phyloP scores from a whole-genome alignment of 306 rosid species.

The Pueraria montana region DNA sequence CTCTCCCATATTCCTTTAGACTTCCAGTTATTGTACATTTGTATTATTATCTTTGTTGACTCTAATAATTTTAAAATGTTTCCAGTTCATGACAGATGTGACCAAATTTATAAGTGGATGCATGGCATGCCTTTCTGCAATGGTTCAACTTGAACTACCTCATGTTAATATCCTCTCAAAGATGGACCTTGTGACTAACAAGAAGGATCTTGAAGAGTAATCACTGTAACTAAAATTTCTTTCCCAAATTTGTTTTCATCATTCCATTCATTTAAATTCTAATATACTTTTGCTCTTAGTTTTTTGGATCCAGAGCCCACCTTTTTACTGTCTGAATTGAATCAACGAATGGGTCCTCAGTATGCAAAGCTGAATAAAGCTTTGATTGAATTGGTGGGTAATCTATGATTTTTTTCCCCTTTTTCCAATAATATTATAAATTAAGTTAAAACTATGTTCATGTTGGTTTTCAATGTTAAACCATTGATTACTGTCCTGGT shows the following conservation, averaged over 20 bases:
- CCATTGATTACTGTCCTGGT: slow-evolving; percentile 5
- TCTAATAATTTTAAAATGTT: slow-evolving; percentile 15
- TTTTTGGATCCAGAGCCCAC: slow-evolving; percentile 86
- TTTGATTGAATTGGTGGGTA: slow-evolving; percentile 80
- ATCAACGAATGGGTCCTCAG: slow-evolving; percentile 86
- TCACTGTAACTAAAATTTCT: slow-evolving; percentile 19
- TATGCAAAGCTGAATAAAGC: slow-evolving; percentile 88
- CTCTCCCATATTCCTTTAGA: slow-evolving; percentile 10
- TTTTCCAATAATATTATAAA: neutral
- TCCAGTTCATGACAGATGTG: slow-evolving; percentile 88
- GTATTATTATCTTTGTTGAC: slow-evolving; percentile 3
- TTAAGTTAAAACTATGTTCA: neutral
- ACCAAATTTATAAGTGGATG: slow-evolving; percentile 98
- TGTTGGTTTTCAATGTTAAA: slow-evolving; percentile 31
- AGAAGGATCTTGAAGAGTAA: slow-evolving; percentile 84
- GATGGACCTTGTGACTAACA: slow-evolving; percentile 89
- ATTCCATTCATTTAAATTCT: slow-evolving; percentile 30
- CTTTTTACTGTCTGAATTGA: slow-evolving; percentile 78
- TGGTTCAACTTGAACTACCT: slow-evolving; percentile 90
- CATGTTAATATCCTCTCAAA: slow-evolving; percentile 96
- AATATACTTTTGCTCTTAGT: slow-evolving; percentile 50
- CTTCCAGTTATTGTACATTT: neutral
- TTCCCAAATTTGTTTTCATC: slow-evolving; percentile 16
- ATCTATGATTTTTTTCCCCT: slow-evolving; percentile 5
- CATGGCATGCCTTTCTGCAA: slow-evolving; percentile 88